phyloP scores from a whole-genome alignment of 768 basidiomycete species.

The Tricholoma saponaceum region DNA sequence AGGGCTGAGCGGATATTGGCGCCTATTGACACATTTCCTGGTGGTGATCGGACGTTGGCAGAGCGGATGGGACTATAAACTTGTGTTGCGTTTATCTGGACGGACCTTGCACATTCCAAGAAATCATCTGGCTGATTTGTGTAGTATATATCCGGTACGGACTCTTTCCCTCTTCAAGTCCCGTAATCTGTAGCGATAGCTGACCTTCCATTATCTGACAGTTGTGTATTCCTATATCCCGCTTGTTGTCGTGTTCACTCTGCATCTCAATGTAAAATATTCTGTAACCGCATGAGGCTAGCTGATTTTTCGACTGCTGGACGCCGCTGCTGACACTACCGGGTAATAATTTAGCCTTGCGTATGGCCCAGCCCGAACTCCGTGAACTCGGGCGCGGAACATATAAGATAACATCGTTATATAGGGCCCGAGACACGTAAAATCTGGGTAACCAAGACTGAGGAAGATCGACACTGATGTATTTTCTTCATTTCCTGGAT shows the following conservation, averaged over 20 bases:
- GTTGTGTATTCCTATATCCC: slow-evolving; percentile 22
- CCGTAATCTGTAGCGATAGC: slow-evolving; percentile 22
- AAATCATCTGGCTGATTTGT: slow-evolving; percentile 9
- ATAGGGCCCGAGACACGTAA: neutral
- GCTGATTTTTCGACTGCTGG: neutral
- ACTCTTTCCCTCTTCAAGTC: neutral
- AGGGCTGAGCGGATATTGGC: slow-evolving; percentile 31
- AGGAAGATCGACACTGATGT: neutral
- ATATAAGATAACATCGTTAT: neutral
- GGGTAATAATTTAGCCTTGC: neutral
- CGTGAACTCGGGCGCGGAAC: neutral
- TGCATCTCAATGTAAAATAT: neutral
- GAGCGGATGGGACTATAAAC: slow-evolving; percentile 75
- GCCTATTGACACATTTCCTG: slow-evolving; percentile 29
- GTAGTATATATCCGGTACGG: slow-evolving; percentile 27
- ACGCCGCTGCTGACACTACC: slow-evolving; percentile 3
- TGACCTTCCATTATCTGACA: slow-evolving; percentile 15
- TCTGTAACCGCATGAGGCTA: neutral
- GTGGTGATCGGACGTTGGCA: slow-evolving; percentile 77
- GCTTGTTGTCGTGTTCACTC: slow-evolving; percentile 1
- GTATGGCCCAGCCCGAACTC: neutral
- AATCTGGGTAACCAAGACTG: too few relatives aligned
- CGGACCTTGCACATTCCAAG: slow-evolving; percentile 13
- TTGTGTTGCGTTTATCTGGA: slow-evolving; percentile 7
- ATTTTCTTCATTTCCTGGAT: too few relatives aligned